Base-by-base conservation (phyloP, 306 rosid genomes). In the Medicago arabica region DNA sequence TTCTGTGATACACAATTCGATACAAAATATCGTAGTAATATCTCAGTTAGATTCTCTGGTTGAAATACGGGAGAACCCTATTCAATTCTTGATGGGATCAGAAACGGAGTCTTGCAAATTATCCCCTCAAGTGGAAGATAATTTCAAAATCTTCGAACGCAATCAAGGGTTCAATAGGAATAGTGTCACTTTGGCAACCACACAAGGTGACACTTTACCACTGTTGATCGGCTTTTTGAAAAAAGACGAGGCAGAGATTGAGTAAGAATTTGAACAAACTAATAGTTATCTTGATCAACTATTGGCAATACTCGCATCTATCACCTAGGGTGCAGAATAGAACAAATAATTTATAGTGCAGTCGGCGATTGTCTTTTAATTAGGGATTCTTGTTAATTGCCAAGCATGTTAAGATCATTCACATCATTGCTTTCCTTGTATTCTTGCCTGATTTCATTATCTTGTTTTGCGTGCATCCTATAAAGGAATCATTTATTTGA, bases 321-420 rank as follows among this genome's bases (percentile, higher is more conserved):
- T 58, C 78, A 36, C 67, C 66, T 67, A 51, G 80, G 44, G 55
- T 50, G 58, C 64, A 17, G 57, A 60, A 78, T 68, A 4, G n/a
- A 65, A 43, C 57, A 60, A 25, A 58, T 31, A 36, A 44, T 68
- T 69, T 34, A 34, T 31, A 1, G 43, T 55, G 19, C 55, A 41
- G 5, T 62, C 18, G 11, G 23, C 19, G 12, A 16, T 71, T 74
- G 39, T 69, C 16, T 63, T 68, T 57, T 18, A 21, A 16, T 75
- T 47, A 40, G 75, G 72, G 57, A 68, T 60, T 79, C 46, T 28
- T 63, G 62, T 40, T 49, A 14, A 23, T 14, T 60, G 67, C 60
- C 34, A 1, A 76, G 43, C 70, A 46, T 76, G 55, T 69, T 63
- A 19, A 47, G 44, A 39, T 44, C 55, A 36, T 54, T 75, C 21